Evolutionary conservation across 2,329 filamentous ascomycete genomes (phyloP).

Genomic region (Apiospora saccharicola): DNA sequence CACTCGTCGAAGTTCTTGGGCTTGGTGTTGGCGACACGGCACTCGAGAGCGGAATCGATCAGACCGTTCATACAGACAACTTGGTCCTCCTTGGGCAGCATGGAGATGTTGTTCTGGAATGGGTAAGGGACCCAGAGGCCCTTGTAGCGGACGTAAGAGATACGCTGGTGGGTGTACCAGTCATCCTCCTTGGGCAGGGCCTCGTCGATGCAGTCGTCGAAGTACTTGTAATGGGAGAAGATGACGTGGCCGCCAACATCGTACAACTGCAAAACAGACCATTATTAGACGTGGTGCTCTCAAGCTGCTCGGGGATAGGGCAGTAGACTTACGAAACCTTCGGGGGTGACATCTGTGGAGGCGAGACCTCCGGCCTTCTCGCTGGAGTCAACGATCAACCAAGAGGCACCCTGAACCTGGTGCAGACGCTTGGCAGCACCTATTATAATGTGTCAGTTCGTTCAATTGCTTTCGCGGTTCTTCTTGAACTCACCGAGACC

Average conservation of each 20-base stretch:
- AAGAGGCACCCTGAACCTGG: conserved; percentile 91
- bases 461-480: background rate
- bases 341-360: conserved; percentile 91
- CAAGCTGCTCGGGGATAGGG: background rate
- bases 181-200: conserved; percentile 92
- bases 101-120: conserved; percentile 99
- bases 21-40: conserved; percentile 87
- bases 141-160: conserved; percentile 99
- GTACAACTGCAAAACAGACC: conserved; percentile 73
- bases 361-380: conserved; percentile 94
- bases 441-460: background rate
- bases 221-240: conserved; percentile 99
- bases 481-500: conserved; percentile 72
- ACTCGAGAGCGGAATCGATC: conserved; percentile 91
- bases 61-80: conserved; percentile 93
- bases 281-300: background rate
- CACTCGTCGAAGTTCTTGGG: conserved; percentile 98
- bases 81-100: conserved; percentile 97
- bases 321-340: conserved; percentile 85
- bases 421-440: conserved; percentile 93
- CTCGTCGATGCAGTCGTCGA: conserved; percentile 98
- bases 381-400: conserved; percentile 93
- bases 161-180: conserved; percentile 98
- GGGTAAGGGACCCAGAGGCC: conserved; percentile 96
- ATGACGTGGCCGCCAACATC: conserved; percentile 98